Conservation (phyloP, 352 stramenopile species). For the Blastocystis sp. region DNA sequence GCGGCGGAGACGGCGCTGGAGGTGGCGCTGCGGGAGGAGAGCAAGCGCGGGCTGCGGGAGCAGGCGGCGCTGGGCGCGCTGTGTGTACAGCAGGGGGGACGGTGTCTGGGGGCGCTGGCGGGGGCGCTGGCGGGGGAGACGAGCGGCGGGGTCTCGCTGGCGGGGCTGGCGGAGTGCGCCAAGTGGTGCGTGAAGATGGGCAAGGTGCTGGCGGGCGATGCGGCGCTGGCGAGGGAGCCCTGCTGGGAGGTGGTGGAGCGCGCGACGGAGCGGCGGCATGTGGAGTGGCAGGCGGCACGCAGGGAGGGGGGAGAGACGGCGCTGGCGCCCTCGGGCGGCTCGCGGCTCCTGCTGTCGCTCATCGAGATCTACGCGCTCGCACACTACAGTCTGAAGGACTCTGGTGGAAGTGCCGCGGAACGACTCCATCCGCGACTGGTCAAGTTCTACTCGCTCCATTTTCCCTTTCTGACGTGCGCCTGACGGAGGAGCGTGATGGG, state of each 20-base stretch:
- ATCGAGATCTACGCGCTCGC: constrained; percentile 37
- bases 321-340: neutral
- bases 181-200: constrained; percentile 51
- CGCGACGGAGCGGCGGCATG: neutral
- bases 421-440: neutral
- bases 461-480: neutral
- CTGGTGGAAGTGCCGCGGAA: neutral
- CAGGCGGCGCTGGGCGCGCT: neutral
- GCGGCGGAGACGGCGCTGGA: neutral
- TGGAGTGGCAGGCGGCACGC: neutral
- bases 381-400: neutral
- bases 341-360: constrained; percentile 20
- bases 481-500: neutral
- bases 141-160: neutral
- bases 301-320: neutral
- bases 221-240: neutral
- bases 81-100: neutral
- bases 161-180: constrained; percentile 38
- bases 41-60: neutral
- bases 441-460: neutral
- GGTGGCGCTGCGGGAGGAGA: constrained; percentile 40
- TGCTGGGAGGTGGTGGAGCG: constrained; percentile 5
- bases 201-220: neutral
- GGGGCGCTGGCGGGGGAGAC: neutral
- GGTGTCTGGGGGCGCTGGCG: neutral